Conservation (phyloP, 108 stramenopile genomes). For the Nitzschia sp. region DNA sequence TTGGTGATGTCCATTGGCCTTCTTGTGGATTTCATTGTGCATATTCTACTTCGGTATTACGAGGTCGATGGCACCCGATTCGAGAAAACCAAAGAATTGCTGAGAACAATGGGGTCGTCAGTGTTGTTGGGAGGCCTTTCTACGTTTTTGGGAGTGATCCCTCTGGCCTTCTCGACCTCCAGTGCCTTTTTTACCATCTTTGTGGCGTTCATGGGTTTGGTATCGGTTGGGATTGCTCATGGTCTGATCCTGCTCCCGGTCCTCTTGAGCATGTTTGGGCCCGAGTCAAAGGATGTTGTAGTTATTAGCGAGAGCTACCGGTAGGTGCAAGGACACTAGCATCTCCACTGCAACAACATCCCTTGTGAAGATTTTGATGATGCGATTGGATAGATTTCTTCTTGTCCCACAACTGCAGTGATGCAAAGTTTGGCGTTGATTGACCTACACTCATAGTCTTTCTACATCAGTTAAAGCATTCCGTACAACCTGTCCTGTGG, state of each 20-base stretch:
- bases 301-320: too few relatives aligned
- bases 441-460: too few relatives aligned
- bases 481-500: too few relatives aligned
- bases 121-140: conserved; percentile 61
- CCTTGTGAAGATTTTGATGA: too few relatives aligned
- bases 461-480: too few relatives aligned
- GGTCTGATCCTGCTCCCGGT: conserved; percentile 70
- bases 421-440: too few relatives aligned
- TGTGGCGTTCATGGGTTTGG: conserved; percentile 55
- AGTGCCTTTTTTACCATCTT: conserved; percentile 65
- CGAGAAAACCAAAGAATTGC: conserved; percentile 40
- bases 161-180: conserved; percentile 45
- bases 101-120: conserved; percentile 64
- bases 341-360: too few relatives aligned
- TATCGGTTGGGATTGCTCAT: conserved; percentile 53
- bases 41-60: conserved; percentile 53
- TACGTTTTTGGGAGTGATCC: conserved; percentile 74
- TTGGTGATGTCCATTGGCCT: conserved; percentile 41
- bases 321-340: too few relatives aligned
- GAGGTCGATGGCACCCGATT: conserved; percentile 58
- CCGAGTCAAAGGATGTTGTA: too few relatives aligned
- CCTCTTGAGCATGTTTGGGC: conserved; percentile 55
- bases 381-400: too few relatives aligned
- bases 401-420: too few relatives aligned
- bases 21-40: conserved; percentile 80